Evolutionary conservation across 2,329 filamentous ascomycete species (phyloP), one percentile per base, ranked within the genome.

Genomic region (Fulvia fulva): DNA sequence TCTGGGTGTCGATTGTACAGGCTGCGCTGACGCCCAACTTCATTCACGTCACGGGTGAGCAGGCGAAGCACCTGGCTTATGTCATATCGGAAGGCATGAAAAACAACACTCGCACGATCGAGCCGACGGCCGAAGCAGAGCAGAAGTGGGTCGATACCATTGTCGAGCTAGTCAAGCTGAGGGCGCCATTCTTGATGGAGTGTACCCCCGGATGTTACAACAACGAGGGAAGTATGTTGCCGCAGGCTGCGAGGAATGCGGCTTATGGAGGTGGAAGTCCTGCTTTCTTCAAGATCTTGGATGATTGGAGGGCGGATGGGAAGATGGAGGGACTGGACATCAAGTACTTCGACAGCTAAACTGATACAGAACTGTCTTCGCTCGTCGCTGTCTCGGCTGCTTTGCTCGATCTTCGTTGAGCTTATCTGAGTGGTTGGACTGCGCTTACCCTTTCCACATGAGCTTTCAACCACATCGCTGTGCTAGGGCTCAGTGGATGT

Each of bases 181-280:
- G 77, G 37, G 73, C 74, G 0, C 70, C 70, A 2, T 65, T 65
- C n/a, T 55, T 79, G 25, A 65, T 69, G 5, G 73, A 78, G 25
- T 85, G 82, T 69, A 83, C 81, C 21, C 82, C 82, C 0, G 75
- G 78, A 4, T 84, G 83, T 62, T 72, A 78, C 46, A 84, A 81
- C 49, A 70, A 69, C 34, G 79, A 83, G 67, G 78, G 75, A 0
- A 53, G 47, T 32, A 51, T 52, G 44, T 46, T 25, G 22, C 52
- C 59, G 46, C 59, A 44, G 5, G 56, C 53, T 12, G 45, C 30
- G 8, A 56, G 58, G 30, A 64, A 64, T 61, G 62, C 58, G 45
- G 53, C 47, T 26, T 64, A 64, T 55, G 62, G 63, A 16, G 63
- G 58, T 25, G 63, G 63, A 2, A 58, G 53, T 37, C 61, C 60